These are phyloP conservation scores for Furcasterigmium sp. DNA, from an alignment of 2,329 filamentous ascomycete species.

Conservation along the genomic window DNA sequence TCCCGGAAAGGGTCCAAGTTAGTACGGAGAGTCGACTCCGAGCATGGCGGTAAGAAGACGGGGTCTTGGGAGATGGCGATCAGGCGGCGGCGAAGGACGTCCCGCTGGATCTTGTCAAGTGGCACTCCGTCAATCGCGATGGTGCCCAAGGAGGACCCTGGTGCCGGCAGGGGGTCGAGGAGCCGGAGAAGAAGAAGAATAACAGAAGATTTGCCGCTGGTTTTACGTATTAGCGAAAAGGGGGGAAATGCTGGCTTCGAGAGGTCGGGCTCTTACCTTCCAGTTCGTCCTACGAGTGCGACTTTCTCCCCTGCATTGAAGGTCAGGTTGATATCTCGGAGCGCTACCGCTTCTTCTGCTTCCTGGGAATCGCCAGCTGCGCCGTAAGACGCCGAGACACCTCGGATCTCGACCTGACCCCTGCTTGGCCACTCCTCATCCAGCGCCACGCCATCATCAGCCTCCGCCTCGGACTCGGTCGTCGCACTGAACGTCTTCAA, in stretches of 20 bases:
- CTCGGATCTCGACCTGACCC: conserved; percentile 22
- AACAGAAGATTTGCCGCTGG: conserved; percentile 37
- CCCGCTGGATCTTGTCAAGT: conserved; percentile 30
- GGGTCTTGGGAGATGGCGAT: conserved; percentile 50
- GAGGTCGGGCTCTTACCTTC: conserved; percentile 19
- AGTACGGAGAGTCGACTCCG: conserved; percentile 27
- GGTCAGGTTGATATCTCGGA: conserved; percentile 16
- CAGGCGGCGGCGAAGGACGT: conserved; percentile 37
- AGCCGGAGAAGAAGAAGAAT: conserved; percentile 34
- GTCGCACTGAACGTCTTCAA: conserved; percentile 20
- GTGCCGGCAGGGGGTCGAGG: conserved; percentile 28
- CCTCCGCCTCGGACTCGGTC: conserved; percentile 15
- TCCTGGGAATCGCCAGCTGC: conserved; percentile 1
- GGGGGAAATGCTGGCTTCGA: too few relatives aligned
- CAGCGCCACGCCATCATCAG: conserved; percentile 11
- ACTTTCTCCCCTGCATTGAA: conserved; percentile 26
- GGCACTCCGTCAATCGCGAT: conserved; percentile 38
- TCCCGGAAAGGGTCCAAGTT: conserved; percentile 36
- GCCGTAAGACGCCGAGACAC: conserved; percentile 27
- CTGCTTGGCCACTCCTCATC: conserved; percentile 22
- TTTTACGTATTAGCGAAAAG: too few relatives aligned
- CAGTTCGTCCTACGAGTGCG: conserved; percentile 30
- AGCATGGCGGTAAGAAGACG: conserved; percentile 39
- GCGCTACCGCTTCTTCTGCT: too few relatives aligned
- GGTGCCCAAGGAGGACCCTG: conserved; percentile 7